Evolutionary conservation across 2,329 filamentous ascomycete genomes (phyloP), one percentile per base, ranked within the genome.

Genomic region (Hypoxylon sp.): DNA sequence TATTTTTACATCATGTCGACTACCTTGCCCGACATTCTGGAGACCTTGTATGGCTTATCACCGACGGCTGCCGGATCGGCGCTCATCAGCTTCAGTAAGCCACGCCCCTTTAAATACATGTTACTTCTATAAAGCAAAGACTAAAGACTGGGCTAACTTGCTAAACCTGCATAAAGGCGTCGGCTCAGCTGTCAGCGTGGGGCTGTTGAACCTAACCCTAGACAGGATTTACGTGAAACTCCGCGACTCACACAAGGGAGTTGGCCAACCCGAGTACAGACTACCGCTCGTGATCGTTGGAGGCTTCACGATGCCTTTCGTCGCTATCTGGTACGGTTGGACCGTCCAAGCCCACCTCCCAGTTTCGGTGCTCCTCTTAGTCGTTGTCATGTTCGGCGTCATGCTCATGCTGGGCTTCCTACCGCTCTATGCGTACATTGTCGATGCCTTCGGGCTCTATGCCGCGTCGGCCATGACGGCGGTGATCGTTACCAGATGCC

Each of bases 391-490:
- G 1, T 72, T 85, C 5, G 85, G 85, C 10, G 71, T 77, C 19
- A 75, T 79, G 4, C 72, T 85, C 1, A 75, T 83, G 50, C 71
- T 87, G 1, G 77, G 77, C 3, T 76, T 82, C 48, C 71, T 88
- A 19, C 84, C 85, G 0, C 58, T 87, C 1, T 82, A 80, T 58
- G 80, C 84, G 0, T 88, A 87, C 64, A 79, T 87, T 0, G 85
- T 87, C 1, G 85, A 88, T 62, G 83, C 85, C 0, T 85, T 82
- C 59, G 84, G 84, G 0, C 61, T 84, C 5, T 87, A 85, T 68
- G 82, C 84, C 1, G 85, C 85, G 0, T 86, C 83, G 10, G 85
- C 85, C 1, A 79, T 87, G 77, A 87, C 85, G 0, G 84, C 82
- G 0, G 70, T 87, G 4, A 85, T 88, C 59, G 83, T 87, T 1